These are phyloP conservation scores for Ceratocystis harringtonii DNA, from an alignment of 2,329 filamentous ascomycete species.

Conservation along the genomic window DNA sequence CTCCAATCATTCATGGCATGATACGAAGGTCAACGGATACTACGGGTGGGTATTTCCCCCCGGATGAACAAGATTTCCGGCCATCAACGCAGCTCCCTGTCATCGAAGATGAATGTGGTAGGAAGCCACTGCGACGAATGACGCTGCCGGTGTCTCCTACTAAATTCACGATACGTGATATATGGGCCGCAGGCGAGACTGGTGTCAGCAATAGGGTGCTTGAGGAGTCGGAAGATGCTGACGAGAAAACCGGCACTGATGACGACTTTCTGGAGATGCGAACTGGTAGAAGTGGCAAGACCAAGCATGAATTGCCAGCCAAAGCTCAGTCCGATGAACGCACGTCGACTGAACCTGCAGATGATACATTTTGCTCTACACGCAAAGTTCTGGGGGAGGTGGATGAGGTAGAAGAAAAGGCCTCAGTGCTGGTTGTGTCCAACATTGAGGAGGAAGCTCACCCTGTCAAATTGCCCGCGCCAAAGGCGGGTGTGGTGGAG, in stretches of 20 bases:
- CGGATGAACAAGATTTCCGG: not conserved
- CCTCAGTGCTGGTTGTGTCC: not conserved
- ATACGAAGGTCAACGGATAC: conserved; percentile 14
- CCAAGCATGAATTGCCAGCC: not conserved
- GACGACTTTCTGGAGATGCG: conserved; percentile 15
- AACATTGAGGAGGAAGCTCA: not conserved
- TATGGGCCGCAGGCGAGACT: conserved; percentile 14
- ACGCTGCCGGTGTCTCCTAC: conserved; percentile 14
- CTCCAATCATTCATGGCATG: conserved; percentile 14
- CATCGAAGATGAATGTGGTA: conserved; percentile 14
- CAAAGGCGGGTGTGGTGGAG: not conserved
- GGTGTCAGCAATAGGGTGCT: not conserved
- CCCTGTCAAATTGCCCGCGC: not conserved
- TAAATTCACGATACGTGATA: conserved; percentile 15
- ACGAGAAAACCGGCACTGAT: conserved; percentile 5
- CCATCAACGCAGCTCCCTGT: conserved; percentile 13
- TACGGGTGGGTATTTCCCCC: conserved; percentile 5
- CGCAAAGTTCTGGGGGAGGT: conserved; percentile 10
- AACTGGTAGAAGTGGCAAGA: conserved; percentile 3
- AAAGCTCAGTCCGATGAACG: not conserved
- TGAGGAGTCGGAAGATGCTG: conserved; percentile 3
- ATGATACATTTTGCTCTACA: not conserved
- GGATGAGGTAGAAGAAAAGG: conserved; percentile 6
- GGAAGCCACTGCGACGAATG: conserved; percentile 16
- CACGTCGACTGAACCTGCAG: not conserved